phyloP scores from a whole-genome alignment of 441 rosid genomes.

The Omphalea diandra region DNA sequence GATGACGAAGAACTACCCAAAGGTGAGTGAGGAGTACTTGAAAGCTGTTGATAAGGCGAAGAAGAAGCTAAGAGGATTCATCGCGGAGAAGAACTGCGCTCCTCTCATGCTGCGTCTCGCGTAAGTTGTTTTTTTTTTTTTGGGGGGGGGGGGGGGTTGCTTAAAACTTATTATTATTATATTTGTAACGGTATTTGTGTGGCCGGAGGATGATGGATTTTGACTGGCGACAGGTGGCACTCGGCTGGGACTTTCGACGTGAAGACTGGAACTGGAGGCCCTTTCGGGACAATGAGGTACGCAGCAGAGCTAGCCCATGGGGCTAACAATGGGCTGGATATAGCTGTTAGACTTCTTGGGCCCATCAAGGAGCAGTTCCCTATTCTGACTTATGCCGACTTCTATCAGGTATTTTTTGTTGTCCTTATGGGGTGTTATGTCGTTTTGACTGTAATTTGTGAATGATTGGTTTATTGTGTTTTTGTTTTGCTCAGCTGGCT shows the following conservation, averaged over 20 bases:
- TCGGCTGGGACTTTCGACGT: conserved; percentile 92
- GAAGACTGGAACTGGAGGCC: conserved; percentile 79
- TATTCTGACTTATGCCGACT: conserved; percentile 59
- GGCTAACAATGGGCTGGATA: conserved; percentile 82
- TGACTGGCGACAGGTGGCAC: conserved; percentile 70
- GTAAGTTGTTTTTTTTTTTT: conserved; percentile 35
- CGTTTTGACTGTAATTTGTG: neutral
- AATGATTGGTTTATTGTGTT: neutral
- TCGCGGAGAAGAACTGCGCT: conserved; percentile 92
- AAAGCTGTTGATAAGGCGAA: conserved; percentile 76
- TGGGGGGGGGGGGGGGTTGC: no score
- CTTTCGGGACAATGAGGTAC: conserved; percentile 83
- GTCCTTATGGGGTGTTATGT: neutral
- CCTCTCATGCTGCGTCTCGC: conserved; percentile 94
- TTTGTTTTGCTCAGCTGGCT: conserved; percentile 53
- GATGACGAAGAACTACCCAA: conserved; percentile 85
- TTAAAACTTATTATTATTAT: no score
- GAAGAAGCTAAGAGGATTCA: conserved; percentile 84
- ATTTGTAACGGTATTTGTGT: no score
- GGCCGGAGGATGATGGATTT: conserved; percentile 4
- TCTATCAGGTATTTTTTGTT: conserved; percentile 58
- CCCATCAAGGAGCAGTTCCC: conserved; percentile 86
- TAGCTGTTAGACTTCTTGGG: conserved; percentile 73
- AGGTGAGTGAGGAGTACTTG: conserved; percentile 71
- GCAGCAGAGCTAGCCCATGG: conserved; percentile 67